These are phyloP conservation scores for Rhizopogon vesiculosus DNA, from an alignment of 768 basidiomycete species.

Conservation along the genomic window DNA sequence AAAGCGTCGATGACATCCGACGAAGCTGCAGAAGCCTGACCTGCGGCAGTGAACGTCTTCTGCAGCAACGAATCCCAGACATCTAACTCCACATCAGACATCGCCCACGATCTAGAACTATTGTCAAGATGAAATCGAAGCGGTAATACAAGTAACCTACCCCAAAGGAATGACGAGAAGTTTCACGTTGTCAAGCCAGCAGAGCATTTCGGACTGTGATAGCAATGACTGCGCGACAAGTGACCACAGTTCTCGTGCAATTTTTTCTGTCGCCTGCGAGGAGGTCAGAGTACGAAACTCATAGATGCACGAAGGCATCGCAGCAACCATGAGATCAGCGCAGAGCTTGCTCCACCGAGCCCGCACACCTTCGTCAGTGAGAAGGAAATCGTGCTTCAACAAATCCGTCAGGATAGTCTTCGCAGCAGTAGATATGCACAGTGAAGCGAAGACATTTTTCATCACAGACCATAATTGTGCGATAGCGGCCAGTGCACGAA, in stretches of 20 bases:
- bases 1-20: constrained; percentile 11
- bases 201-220: constrained; percentile 16
- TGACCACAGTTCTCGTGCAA: constrained; percentile 42
- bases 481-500: constrained; percentile 34
- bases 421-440: constrained; percentile 39
- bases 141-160: constrained; percentile 25
- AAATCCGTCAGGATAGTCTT: constrained; percentile 42
- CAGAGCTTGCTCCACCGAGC: constrained; percentile 46
- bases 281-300: constrained; percentile 24
- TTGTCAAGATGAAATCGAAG: constrained; percentile 1
- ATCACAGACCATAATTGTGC: constrained; percentile 47
- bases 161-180: constrained; percentile 46
- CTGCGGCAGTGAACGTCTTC: constrained; percentile 24
- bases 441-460: constrained; percentile 40
- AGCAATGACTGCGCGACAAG: constrained; percentile 33
- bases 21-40: constrained; percentile 6
- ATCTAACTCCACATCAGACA: constrained; percentile 36
- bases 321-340: constrained; percentile 38
- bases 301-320: constrained; percentile 35
- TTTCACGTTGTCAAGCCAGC: constrained; percentile 38
- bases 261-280: constrained; percentile 17
- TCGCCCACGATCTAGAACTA: constrained; percentile 37
- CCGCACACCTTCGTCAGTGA: constrained; percentile 35
- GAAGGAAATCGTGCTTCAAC: constrained; percentile 37
- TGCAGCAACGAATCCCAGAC: constrained; percentile 38